Evolutionary conservation across 345 rosid species (phyloP).

Genomic region (Angophora floribunda): DNA sequence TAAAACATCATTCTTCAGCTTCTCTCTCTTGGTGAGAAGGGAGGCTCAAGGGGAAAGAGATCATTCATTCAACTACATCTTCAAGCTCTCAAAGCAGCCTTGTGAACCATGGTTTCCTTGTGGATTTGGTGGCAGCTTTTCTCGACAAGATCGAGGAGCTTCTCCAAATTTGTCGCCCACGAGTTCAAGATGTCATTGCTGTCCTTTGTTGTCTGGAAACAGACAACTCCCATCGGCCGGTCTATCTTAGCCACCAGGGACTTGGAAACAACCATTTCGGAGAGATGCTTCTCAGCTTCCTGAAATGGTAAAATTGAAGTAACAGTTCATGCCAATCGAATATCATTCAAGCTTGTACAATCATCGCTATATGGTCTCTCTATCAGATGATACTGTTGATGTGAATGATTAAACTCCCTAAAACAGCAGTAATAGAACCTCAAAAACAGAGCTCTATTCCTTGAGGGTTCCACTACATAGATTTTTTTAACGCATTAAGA

Average conservation of each 20-base stretch:
- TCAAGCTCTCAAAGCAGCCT: conserved; percentile 66
- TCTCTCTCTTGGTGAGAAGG: neutral
- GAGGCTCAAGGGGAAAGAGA: neutral
- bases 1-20: neutral
- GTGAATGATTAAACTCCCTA: neutral
- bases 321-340: neutral
- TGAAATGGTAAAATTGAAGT: conserved; percentile 8
- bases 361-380: neutral
- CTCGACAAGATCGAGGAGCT: conserved; percentile 89
- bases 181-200: conserved; percentile 89
- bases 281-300: conserved; percentile 96
- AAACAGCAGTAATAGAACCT: neutral
- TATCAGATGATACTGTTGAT: neutral
- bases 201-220: conserved; percentile 74
- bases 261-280: conserved; percentile 97
- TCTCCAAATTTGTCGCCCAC: conserved; percentile 92
- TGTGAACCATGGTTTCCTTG: conserved; percentile 93
- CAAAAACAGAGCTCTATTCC: neutral
- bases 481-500: neutral
- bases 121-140: conserved; percentile 96
- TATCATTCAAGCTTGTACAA: neutral
- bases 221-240: conserved; percentile 69
- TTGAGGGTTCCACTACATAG: neutral
- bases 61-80: neutral
- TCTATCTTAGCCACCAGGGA: conserved; percentile 89